These are phyloP conservation scores for Friedmanniomyces endolithicus DNA, from an alignment of 495 filamentous ascomycete species.

Conservation along the genomic window DNA sequence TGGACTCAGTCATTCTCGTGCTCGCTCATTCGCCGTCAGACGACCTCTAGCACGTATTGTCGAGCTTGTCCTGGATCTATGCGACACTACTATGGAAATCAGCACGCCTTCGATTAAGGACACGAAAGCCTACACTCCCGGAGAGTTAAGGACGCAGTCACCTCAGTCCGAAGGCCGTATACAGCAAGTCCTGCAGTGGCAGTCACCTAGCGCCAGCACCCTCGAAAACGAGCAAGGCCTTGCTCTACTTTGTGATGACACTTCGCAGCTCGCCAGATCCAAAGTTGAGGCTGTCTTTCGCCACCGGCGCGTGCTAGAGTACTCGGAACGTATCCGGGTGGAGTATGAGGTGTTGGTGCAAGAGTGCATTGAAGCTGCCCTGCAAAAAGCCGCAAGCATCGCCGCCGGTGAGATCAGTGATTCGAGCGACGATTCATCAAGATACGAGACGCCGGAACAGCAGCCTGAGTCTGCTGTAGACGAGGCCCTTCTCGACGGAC, in stretches of 20 bases:
- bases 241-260: conserved; percentile 75
- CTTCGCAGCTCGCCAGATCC: conserved; percentile 62
- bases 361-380: conserved; percentile 84
- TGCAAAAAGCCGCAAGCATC: conserved; percentile 80
- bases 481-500: not conserved
- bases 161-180: conserved; percentile 90
- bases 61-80: conserved; percentile 85
- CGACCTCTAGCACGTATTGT: conserved; percentile 84
- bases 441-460: conserved; percentile 38
- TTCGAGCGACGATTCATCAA: conserved; percentile 8
- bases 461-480: not conserved
- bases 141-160: conserved; percentile 69
- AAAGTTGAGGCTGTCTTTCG: conserved; percentile 90
- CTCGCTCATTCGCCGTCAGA: conserved; percentile 74
- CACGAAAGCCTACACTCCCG: conserved; percentile 48
- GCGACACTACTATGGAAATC: conserved; percentile 90
- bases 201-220: conserved; percentile 78
- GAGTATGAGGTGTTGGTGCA: conserved; percentile 85
- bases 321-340: conserved; percentile 84
- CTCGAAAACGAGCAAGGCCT: conserved; percentile 92
- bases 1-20: conserved; percentile 57
- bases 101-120: conserved; percentile 88
- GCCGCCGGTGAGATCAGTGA: conserved; percentile 74
- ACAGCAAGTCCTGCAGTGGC: conserved; percentile 88
- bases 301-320: conserved; percentile 86